Conservation (phyloP, 768 basidiomycete genomes). For the Cyathus striatus region DNA sequence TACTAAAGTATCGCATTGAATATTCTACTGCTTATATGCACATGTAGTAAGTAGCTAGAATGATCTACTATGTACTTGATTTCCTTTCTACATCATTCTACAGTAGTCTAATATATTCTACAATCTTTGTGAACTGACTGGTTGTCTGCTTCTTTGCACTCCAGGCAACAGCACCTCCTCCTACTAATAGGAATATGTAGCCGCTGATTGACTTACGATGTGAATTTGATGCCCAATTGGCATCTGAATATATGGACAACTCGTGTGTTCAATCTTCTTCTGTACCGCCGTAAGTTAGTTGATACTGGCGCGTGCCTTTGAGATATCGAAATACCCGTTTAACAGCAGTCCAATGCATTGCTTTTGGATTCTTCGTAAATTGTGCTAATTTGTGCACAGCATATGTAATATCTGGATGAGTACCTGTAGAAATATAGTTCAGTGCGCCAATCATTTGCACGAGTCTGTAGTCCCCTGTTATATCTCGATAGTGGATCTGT, state of each 20-base stretch:
- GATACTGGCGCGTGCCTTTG: constrained; percentile 1
- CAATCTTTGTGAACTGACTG: too few species aligned
- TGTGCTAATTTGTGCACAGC: constrained; percentile 1
- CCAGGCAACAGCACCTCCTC: constrained; percentile 34
- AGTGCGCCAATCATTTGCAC: background rate
- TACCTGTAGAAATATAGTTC: background rate
- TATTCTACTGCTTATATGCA: too few species aligned
- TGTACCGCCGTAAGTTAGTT: background rate
- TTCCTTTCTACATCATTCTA: too few species aligned
- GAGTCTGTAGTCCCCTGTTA: too few species aligned
- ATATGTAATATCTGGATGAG: constrained; percentile 1
- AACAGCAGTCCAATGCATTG: constrained; percentile 2
- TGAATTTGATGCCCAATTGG: constrained; percentile 8
- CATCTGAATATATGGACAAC: constrained; percentile 6
- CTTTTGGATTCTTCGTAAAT: background rate
- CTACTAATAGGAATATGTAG: constrained; percentile 11
- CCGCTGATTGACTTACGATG: constrained; percentile 10
- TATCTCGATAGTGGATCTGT: too few species aligned
- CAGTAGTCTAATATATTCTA: too few species aligned
- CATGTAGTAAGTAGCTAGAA: too few species aligned
- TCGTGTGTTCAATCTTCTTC: background rate
- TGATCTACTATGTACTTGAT: too few species aligned
- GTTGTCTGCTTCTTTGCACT: constrained; percentile 29
- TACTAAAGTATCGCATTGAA: too few species aligned
- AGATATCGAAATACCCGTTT: constrained; percentile 4